These are phyloP conservation scores for Aspergillus sp. DNA, from an alignment of 2,329 filamentous ascomycete species.

Conservation along the genomic window DNA sequence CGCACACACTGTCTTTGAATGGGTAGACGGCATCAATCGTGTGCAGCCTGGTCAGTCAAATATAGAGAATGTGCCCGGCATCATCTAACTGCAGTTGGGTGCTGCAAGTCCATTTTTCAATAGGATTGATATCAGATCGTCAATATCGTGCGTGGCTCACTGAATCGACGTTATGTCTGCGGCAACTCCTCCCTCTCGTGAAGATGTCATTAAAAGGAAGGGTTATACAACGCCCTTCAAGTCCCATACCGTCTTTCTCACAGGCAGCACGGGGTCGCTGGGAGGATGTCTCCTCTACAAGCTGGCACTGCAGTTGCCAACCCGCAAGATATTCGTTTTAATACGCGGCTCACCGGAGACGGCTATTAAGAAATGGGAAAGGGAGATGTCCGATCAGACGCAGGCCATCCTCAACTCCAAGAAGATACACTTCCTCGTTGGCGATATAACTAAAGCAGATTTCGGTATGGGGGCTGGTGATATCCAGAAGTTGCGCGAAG, in stretches of 20 bases:
- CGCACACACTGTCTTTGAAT: too few species aligned
- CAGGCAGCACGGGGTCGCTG: constrained; percentile 26
- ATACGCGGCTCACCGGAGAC: constrained; percentile 17
- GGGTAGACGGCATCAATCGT: too few species aligned
- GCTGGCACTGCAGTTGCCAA: constrained; percentile 26
- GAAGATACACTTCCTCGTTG: constrained; percentile 24
- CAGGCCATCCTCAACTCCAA: constrained; percentile 18
- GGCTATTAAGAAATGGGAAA: constrained; percentile 24
- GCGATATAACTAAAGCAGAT: constrained; percentile 20
- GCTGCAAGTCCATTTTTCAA: too few species aligned
- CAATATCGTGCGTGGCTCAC: too few species aligned
- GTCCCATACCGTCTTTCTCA: constrained; percentile 24
- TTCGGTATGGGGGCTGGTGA: constrained; percentile 17
- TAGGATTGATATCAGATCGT: too few species aligned
- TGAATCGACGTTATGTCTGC: constrained; percentile 1
- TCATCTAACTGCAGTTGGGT: too few species aligned
- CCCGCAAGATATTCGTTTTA: constrained; percentile 25
- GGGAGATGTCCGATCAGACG: constrained; percentile 23
- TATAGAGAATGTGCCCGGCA: too few species aligned
- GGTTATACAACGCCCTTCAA: constrained; percentile 23
- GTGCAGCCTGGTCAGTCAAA: too few species aligned
- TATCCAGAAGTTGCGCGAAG: constrained; percentile 15
- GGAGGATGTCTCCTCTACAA: constrained; percentile 31
- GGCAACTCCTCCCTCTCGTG: constrained; percentile 4
- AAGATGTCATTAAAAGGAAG: constrained; percentile 15